Evolutionary conservation across 2,329 filamentous ascomycete species (phyloP).

Genomic region (Knufia fluminis): DNA sequence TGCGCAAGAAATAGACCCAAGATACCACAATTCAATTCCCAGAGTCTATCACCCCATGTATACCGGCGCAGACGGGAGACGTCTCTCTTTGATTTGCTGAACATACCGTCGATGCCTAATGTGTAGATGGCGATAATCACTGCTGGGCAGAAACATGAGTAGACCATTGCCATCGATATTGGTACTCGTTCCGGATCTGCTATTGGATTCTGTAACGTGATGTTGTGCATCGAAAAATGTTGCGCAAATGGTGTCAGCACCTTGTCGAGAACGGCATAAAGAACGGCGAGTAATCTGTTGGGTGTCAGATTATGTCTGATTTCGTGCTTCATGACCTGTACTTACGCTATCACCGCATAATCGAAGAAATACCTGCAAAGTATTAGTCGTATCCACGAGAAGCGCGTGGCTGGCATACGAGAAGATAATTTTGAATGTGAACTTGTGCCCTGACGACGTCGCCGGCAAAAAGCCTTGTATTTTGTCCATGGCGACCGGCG

Average conservation of each 20-base stretch:
- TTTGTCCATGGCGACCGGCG: conserved; percentile 8
- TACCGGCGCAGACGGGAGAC: conserved; percentile 34
- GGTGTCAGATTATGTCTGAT: conserved; percentile 9
- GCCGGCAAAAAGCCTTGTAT: conserved; percentile 1
- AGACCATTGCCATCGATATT: conserved; percentile 39
- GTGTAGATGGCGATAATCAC: conserved; percentile 47
- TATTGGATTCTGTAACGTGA: conserved; percentile 49
- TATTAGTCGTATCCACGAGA: background rate
- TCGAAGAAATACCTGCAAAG: conserved; percentile 45
- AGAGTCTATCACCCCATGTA: conserved; percentile 47
- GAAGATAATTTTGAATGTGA: conserved; percentile 5
- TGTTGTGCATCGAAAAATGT: conserved; percentile 48
- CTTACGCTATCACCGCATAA: conserved; percentile 51
- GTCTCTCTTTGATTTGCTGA: conserved; percentile 40
- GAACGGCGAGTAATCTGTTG: conserved; percentile 40
- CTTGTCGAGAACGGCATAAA: conserved; percentile 45
- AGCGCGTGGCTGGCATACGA: background rate
- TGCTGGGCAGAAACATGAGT: conserved; percentile 42
- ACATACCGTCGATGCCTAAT: conserved; percentile 49
- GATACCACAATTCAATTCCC: conserved; percentile 54
- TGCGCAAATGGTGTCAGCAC: conserved; percentile 48
- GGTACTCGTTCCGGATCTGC: conserved; percentile 47
- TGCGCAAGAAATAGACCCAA: conserved; percentile 48
- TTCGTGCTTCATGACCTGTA: conserved; percentile 7
- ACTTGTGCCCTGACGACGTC: conserved; percentile 5